These are phyloP conservation scores for Pleurotus pulmonarius DNA, from an alignment of 768 basidiomycete species.

Conservation along the genomic window DNA sequence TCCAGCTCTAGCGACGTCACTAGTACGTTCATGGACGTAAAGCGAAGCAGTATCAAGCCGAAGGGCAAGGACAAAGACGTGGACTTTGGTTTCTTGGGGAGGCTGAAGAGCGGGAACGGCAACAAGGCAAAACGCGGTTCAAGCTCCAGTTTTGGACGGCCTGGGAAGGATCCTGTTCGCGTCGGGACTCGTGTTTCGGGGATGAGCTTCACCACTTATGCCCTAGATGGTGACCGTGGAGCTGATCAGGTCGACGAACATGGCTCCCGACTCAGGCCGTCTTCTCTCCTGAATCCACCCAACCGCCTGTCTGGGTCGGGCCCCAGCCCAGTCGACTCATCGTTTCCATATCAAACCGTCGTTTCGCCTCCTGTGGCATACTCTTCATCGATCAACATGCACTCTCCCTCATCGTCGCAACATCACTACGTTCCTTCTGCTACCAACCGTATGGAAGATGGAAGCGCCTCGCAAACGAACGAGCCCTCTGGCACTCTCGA, in stretches of 20 bases:
- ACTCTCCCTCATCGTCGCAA: neutral
- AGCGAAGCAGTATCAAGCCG: no score
- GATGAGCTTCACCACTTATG: neutral
- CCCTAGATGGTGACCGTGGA: neutral
- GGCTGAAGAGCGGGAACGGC: neutral
- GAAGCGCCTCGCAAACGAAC: neutral
- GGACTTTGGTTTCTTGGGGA: slow-evolving; percentile 3
- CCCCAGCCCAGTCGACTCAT: neutral
- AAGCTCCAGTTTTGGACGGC: neutral
- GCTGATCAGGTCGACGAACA: neutral
- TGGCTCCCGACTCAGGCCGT: neutral
- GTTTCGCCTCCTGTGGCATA: neutral
- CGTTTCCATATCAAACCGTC: neutral
- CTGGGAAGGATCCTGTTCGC: neutral
- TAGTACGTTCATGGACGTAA: neutral
- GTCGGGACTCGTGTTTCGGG: slow-evolving; percentile 1
- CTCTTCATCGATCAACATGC: neutral
- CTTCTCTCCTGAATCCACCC: slow-evolving; percentile 2
- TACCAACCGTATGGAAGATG: neutral
- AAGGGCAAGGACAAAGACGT: neutral
- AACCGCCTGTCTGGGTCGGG: neutral
- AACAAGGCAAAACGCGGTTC: neutral
- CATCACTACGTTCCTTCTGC: neutral
- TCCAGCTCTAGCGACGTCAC: neutral
- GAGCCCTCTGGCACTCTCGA: neutral